Base-by-base conservation (phyloP, 257 asterid species). In the Nicotiana knightiana region DNA sequence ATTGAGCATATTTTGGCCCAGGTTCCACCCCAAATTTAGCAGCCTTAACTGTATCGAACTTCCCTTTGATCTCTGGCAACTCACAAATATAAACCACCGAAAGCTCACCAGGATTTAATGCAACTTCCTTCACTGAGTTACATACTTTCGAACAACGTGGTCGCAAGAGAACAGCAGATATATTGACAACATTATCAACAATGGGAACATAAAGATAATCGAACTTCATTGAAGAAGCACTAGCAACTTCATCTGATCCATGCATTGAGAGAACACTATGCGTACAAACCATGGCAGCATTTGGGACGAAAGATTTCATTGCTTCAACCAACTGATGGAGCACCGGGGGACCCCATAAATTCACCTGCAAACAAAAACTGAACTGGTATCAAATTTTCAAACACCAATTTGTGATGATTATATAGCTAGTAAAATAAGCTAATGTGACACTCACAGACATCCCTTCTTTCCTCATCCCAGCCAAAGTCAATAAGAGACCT, bases 401-500 rank as follows among this genome's bases (percentile, higher is more conserved):
- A n/a, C 0, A 9, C 57, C 33, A 4, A 4, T 30, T 18, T 39
- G 58, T 43, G 55, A 75, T 26, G 37, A 64, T 26, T 39, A 58
- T 16, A 81, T 39, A 30, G 30, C 17, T 6, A 46, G 39, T 55
- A n/a, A 53, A 59, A 39, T 26, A 39, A 46, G 37, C 7, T 11
- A 84, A 70, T 48, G 21, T n/a, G 53, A 75, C 62, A 86, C 98
- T 84, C 89, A 95, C 98, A 65, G 97, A 81, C 91, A 93, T 84
- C 80, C 98, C 95, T 89, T 90, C 96, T 28, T 92, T 95, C 73
- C 97, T 97, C 84, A 89, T 92, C 67, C 94, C 94, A 21, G 97
- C 99, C 87, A 95, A 88, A 64, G 99, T 95, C 91, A 95, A 86
- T 70, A 95, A 89, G 78, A 95, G 97, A 78, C 99, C 99, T 95